Percentiles rank a stretch among this genome's conserved stretches.
Conservation (phyloP, 768 basidiomycete genomes). For the Grammothele lineata region DNA sequence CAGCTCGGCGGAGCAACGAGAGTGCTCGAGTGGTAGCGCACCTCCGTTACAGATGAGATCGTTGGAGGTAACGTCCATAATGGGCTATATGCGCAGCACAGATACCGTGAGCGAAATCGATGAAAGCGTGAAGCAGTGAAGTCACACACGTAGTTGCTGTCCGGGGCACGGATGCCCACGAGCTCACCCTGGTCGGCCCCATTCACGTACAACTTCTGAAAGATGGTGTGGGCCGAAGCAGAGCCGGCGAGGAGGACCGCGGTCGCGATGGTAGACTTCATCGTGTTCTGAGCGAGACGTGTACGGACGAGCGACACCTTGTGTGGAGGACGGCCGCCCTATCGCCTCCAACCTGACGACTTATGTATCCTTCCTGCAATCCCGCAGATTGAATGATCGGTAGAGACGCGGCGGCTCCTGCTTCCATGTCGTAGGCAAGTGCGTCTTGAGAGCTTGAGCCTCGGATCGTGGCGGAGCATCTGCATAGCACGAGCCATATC, state of each 20-base stretch:
- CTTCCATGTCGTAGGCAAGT: no score
- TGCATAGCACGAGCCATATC: no score
- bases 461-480: no score
- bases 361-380: no score
- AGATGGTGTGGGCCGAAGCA: slow-evolving; percentile 47
- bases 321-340: no score
- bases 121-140: background rate
- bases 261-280: background rate
- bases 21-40: no score
- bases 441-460: no score
- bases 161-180: slow-evolving; percentile 41
- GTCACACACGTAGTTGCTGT: slow-evolving; percentile 41
- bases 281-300: background rate
- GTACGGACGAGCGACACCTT: no score
- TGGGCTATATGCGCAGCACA: slow-evolving; percentile 34
- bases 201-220: slow-evolving; percentile 52
- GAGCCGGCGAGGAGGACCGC: slow-evolving; percentile 14
- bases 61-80: slow-evolving; percentile 51
- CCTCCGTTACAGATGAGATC: slow-evolving; percentile 54
- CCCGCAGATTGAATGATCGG: no score
- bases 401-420: no score
- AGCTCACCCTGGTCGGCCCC: slow-evolving; percentile 44
- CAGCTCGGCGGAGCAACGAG: no score
- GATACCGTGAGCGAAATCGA: background rate
- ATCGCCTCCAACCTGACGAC: no score